Conservation (phyloP, 108 stramenopile genomes). For the Thalassiosira profunda region DNA sequence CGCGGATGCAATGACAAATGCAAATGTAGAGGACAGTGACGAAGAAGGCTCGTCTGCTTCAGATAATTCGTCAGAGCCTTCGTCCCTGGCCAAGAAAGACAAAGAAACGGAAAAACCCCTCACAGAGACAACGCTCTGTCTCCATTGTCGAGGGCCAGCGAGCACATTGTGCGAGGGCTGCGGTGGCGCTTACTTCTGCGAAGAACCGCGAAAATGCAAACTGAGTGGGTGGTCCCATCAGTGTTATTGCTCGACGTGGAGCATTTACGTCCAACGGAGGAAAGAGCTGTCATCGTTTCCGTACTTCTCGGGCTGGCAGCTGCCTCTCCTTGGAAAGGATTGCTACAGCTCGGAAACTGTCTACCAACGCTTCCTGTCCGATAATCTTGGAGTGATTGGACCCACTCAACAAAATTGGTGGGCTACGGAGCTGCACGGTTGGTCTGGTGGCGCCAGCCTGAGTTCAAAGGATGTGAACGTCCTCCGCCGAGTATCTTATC, state of each 20-base stretch:
- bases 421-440: conserved; percentile 78
- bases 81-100: too few species aligned
- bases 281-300: conserved; percentile 62
- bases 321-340: conserved; percentile 44
- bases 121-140: conserved; percentile 67
- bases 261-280: conserved; percentile 61
- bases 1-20: conserved; percentile 54
- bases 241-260: conserved; percentile 84
- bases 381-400: conserved; percentile 34
- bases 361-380: conserved; percentile 57
- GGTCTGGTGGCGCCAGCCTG: conserved; percentile 69
- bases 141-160: conserved; percentile 78
- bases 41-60: conserved; percentile 36
- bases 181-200: conserved; percentile 78
- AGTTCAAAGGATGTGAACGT: conserved; percentile 70
- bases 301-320: conserved; percentile 61
- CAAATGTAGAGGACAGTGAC: conserved; percentile 16
- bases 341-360: conserved; percentile 63
- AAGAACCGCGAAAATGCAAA: conserved; percentile 43
- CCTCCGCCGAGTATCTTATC: conserved; percentile 52
- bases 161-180: conserved; percentile 59
- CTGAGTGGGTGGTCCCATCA: conserved; percentile 73
- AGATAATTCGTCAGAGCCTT: conserved; percentile 32
- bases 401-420: conserved; percentile 56
- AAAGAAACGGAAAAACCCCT: conserved; percentile 3